Evolutionary conservation across 192 early-diverging fungal genomes (phyloP).

Genomic region (Coemansia sp.): DNA sequence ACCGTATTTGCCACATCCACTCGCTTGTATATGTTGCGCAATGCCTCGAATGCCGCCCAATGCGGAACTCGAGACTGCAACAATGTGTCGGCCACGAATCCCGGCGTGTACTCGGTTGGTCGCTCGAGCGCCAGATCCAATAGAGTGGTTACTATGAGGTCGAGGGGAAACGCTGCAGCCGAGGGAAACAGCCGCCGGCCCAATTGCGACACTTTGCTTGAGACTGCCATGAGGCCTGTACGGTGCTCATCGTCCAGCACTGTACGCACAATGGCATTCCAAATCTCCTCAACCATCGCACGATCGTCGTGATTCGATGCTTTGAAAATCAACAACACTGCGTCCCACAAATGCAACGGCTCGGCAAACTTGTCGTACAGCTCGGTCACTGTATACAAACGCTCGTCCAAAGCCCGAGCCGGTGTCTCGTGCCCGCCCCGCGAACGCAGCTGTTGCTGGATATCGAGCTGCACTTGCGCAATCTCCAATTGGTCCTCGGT

Average conservation of each 20-base stretch:
- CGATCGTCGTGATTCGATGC: constrained; percentile 57
- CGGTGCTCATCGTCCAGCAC: constrained; percentile 27
- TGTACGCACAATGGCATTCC: constrained; percentile 33
- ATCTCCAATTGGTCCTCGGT: constrained; percentile 61
- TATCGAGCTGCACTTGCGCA: constrained; percentile 60
- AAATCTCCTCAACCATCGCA: constrained; percentile 30
- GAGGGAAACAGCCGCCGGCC: constrained; percentile 45
- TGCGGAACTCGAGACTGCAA: constrained; percentile 30
- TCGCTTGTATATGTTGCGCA: constrained; percentile 22
- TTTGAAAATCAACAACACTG: constrained; percentile 59
- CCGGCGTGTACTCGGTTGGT: constrained; percentile 14
- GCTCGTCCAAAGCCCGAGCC: constrained; percentile 16
- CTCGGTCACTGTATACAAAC: constrained; percentile 38
- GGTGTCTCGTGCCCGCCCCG: constrained; percentile 15
- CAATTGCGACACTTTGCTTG: constrained; percentile 20
- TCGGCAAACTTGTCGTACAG: constrained; percentile 59
- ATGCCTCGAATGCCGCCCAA: constrained; percentile 37
- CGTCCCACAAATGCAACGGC: constrained; percentile 54
- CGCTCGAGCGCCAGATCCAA: constrained; percentile 28
- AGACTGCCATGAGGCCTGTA: constrained; percentile 36
- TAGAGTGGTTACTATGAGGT: constrained; percentile 19
- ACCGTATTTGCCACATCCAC: constrained; percentile 13
- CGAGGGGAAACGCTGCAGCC: constrained; percentile 40
- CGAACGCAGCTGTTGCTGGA: constrained; percentile 34
- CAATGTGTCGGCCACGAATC: constrained; percentile 23